Conservation (phyloP, 1,284 basidiomycete species). For the Neolentinus lepideus region DNA sequence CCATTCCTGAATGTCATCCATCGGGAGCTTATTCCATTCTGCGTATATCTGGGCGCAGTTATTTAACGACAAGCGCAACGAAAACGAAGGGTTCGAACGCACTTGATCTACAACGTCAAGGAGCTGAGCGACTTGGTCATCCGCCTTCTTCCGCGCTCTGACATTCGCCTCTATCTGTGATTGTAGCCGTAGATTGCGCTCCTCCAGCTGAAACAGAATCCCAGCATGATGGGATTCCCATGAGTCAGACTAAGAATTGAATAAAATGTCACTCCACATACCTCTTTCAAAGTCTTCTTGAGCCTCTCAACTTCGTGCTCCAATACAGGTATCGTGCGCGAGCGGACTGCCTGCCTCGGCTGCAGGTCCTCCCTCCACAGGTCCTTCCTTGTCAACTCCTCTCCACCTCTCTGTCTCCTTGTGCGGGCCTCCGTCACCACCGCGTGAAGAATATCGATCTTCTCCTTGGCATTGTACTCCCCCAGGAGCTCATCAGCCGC, state of each 20-base stretch:
- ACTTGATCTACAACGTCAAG: slow-evolving; percentile 53
- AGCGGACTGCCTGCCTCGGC: slow-evolving; percentile 51
- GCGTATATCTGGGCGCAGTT: slow-evolving; percentile 33
- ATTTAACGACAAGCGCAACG: neutral
- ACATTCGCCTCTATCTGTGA: slow-evolving; percentile 42
- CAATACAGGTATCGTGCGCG: slow-evolving; percentile 52
- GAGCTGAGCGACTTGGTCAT: slow-evolving; percentile 36
- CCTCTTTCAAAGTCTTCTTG: slow-evolving; percentile 41
- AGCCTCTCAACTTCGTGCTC: slow-evolving; percentile 47
- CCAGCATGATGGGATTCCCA: no score
- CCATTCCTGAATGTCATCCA: slow-evolving; percentile 59
- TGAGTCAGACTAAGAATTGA: no score
- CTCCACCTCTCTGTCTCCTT: slow-evolving; percentile 37
- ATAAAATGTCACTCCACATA: slow-evolving; percentile 20
- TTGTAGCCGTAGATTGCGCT: slow-evolving; percentile 42
- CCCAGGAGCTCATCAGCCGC: slow-evolving; percentile 51
- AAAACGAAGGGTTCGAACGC: slow-evolving; percentile 10
- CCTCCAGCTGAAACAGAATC: slow-evolving; percentile 36
- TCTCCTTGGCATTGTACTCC: slow-evolving; percentile 56
- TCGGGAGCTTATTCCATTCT: slow-evolving; percentile 48
- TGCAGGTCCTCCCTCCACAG: slow-evolving; percentile 55
- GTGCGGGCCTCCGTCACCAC: slow-evolving; percentile 64
- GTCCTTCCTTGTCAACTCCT: slow-evolving; percentile 37
- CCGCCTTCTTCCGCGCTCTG: slow-evolving; percentile 35
- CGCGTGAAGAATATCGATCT: slow-evolving; percentile 60